Base-by-base conservation (phyloP, 176 grass and related monocot species). In the Rhynchospora breviuscula region DNA sequence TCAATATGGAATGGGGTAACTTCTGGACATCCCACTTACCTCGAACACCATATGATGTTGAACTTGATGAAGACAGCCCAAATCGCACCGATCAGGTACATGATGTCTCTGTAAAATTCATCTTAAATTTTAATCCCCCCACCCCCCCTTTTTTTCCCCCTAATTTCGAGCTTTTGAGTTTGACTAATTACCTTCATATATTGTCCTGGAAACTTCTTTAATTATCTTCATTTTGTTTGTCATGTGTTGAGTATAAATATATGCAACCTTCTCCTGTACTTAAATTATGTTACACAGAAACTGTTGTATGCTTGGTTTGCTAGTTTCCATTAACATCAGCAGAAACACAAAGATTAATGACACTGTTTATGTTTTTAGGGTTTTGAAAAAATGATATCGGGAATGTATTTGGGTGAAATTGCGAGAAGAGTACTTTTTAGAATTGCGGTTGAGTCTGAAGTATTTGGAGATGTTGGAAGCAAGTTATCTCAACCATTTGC, bases 1-100 rank as follows among this genome's bases (percentile, higher is more conserved):
- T 99, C 31, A 95, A 99, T 75, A 95, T 99, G 93, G 96, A 99
- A 90, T 99, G 96, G 96, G 96, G 96, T 12, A 95, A 90, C 87
- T 99, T 99, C 86, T 95, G 91, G 96, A 95, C 96, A 58, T 88
- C 93, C 7, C 93, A 99, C 89, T 90, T 99, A 85, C 96, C 93
- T 76, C 87, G 91, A 83, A 95, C 96, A 66, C 10, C 66, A 26
- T 99, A 99, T 88, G 93, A 99, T 85, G 89, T 95, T 74, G 88
- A 84, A 51, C 79, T 93, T 46, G 90, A 95, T 69, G 92, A 91
- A 0, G 89, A 93, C 33, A 99, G 89, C 45, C 86, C 90, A 87
- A 99, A 93, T 79, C 91, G 67, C 43, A 95, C 87, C 83, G 96
- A 99, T 67, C 91, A 99, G 93, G 96, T 93, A 71, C 58, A 43